These are phyloP conservation scores for Cicer judaicum DNA, from an alignment of 306 rosid species.

Conservation along the genomic window DNA sequence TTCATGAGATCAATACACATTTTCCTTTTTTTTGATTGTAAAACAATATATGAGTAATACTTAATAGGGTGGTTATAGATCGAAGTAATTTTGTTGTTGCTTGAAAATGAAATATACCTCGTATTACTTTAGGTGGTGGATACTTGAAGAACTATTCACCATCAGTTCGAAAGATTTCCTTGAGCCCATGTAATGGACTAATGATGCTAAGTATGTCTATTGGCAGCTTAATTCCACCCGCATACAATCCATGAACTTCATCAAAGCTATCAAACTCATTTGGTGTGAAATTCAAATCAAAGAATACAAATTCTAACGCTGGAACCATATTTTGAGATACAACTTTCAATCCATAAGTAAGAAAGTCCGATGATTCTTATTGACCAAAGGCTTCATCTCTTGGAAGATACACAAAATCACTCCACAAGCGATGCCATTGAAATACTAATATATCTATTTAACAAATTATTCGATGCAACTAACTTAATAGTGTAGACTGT, in stretches of 20 bases:
- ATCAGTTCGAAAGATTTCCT: conserved; percentile 50
- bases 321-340: conserved; percentile 60
- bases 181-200: conserved; percentile 61
- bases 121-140: no score
- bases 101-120: no score
- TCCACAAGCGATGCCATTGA: background rate
- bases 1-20: no score
- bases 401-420: conserved; percentile 59
- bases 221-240: conserved; percentile 66
- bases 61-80: no score
- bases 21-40: no score
- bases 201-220: conserved; percentile 47
- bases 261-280: conserved; percentile 63
- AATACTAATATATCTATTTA: background rate
- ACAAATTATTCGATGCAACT: background rate
- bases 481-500: conserved; percentile 2
- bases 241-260: conserved; percentile 61
- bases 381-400: conserved; percentile 77
- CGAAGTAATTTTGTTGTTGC: no score
- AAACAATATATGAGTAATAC: no score
- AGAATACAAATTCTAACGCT: conserved; percentile 43
- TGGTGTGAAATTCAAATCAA: conserved; percentile 46
- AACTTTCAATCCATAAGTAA: conserved; percentile 59
- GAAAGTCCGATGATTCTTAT: conserved; percentile 70
- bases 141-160: no score